These are phyloP conservation scores for Hypoxylon sp. DNA, from an alignment of 2,329 filamentous ascomycete species.

Conservation along the genomic window DNA sequence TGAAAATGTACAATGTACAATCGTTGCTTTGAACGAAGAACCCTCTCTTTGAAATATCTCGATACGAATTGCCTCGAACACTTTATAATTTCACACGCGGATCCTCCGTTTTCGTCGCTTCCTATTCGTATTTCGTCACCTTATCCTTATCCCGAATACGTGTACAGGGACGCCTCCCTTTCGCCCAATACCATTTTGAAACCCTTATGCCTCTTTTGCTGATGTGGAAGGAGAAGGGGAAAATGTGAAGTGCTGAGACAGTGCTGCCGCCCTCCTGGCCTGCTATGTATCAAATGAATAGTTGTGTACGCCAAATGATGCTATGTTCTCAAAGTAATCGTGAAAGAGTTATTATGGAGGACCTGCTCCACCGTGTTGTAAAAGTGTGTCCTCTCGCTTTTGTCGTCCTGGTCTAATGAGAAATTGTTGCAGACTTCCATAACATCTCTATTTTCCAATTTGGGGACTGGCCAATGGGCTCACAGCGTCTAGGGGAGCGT, in stretches of 20 bases:
- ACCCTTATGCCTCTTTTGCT: conserved; percentile 23
- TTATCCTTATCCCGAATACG: conserved; percentile 42
- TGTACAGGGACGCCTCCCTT: conserved; percentile 46
- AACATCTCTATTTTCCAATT: conserved; percentile 29
- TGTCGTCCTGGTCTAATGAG: conserved; percentile 29
- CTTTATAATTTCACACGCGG: conserved; percentile 25
- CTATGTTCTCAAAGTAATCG: conserved; percentile 49
- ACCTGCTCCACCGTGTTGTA: conserved; percentile 41
- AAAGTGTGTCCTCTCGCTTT: conserved; percentile 16
- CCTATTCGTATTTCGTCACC: conserved; percentile 1
- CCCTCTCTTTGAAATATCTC: neutral
- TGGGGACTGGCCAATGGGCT: conserved; percentile 63
- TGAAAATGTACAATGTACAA: conserved; percentile 30
- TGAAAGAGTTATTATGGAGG: conserved; percentile 38
- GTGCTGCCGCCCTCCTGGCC: conserved; percentile 35
- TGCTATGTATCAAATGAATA: conserved; percentile 41
- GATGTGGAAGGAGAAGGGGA: neutral
- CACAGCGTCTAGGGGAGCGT: conserved; percentile 84
- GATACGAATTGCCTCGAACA: conserved; percentile 3
- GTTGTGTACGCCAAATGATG: conserved; percentile 50
- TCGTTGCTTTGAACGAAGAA: conserved; percentile 38
- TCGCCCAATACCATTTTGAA: conserved; percentile 32
- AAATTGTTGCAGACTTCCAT: conserved; percentile 20
- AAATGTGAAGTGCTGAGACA: conserved; percentile 34
- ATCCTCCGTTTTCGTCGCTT: conserved; percentile 20